phyloP scores from a whole-genome alignment of 768 basidiomycete genomes.

The Pisolithus marmoratus region DNA sequence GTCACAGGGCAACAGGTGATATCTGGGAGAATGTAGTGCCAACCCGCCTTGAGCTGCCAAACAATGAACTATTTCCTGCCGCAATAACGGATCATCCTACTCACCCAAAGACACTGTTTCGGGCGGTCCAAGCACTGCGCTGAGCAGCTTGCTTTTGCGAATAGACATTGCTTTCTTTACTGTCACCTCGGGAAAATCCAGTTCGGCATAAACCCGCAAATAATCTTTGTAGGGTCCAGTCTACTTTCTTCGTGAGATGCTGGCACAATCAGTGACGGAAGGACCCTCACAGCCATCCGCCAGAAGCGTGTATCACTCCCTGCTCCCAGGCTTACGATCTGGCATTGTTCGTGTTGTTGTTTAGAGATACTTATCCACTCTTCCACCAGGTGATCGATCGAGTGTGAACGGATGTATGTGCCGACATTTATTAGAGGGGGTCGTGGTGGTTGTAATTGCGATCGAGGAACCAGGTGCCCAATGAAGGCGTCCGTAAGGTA shows the following conservation, averaged over 20 bases:
- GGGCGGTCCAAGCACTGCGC: slow-evolving; percentile 13
- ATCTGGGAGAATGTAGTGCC: slow-evolving; percentile 46
- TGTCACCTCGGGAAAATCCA: slow-evolving; percentile 88
- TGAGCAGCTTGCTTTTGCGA: slow-evolving; percentile 50
- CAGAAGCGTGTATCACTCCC: slow-evolving; percentile 97
- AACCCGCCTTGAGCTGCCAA: slow-evolving; percentile 66
- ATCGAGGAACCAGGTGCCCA: slow-evolving; percentile 57
- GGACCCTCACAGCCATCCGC: slow-evolving; percentile 67
- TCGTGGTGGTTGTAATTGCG: slow-evolving; percentile 51
- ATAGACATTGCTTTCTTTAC: slow-evolving; percentile 79
- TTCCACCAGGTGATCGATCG: slow-evolving; percentile 71
- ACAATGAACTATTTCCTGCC: slow-evolving; percentile 27
- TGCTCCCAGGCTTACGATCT: slow-evolving; percentile 92
- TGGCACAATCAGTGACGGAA: slow-evolving; percentile 5
- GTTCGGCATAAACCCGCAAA: slow-evolving; percentile 68
- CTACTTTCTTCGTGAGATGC: slow-evolving; percentile 32
- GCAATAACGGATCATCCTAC: not conserved
- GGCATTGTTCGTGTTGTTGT: slow-evolving; percentile 46
- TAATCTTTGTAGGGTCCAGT: slow-evolving; percentile 45
- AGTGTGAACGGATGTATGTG: slow-evolving; percentile 79
- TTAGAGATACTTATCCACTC: slow-evolving; percentile 51
- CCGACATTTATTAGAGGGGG: slow-evolving; percentile 95
- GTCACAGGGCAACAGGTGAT: slow-evolving; percentile 74
- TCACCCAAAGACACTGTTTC: slow-evolving; percentile 13
- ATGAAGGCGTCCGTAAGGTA: slow-evolving; percentile 81